Evolutionary conservation across 176 grass and related monocot species (phyloP).

Genomic region (Bromus sterilis): DNA sequence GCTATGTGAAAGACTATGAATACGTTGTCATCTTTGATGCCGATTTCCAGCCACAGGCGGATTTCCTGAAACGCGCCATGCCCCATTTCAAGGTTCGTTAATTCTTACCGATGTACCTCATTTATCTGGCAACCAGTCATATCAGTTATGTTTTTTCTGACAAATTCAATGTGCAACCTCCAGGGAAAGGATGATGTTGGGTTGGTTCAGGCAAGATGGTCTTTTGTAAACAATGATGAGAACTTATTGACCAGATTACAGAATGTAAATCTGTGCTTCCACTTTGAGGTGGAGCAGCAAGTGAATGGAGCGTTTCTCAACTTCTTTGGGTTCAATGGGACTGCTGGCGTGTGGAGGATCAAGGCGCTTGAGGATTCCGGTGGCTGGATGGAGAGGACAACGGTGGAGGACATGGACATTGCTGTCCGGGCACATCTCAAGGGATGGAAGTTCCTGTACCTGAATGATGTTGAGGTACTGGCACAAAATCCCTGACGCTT

Average conservation of each 20-base stretch:
- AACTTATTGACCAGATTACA: constrained; percentile 81
- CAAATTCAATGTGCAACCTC: neutral
- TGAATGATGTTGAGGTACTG: constrained; percentile 87
- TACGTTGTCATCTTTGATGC: constrained; percentile 91
- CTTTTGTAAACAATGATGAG: constrained; percentile 86
- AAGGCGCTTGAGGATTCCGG: constrained; percentile 84
- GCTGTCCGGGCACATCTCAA: constrained; percentile 84
- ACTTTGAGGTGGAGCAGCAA: constrained; percentile 98
- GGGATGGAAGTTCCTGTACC: constrained; percentile 87
- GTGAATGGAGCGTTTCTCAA: constrained; percentile 80
- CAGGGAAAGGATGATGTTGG: constrained; percentile 80
- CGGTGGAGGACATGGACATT: constrained; percentile 93
- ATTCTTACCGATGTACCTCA: neutral
- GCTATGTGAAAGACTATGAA: constrained; percentile 81
- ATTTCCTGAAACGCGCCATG: constrained; percentile 73
- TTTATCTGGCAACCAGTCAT: neutral
- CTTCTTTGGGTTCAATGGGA: constrained; percentile 96
- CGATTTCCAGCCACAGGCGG: constrained; percentile 63
- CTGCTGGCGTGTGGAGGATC: constrained; percentile 82
- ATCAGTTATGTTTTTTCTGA: constrained; percentile 9
- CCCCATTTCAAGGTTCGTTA: constrained; percentile 88
- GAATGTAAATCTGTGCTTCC: constrained; percentile 87
- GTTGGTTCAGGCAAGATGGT: constrained; percentile 88
- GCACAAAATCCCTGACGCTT: neutral
- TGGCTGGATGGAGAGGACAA: constrained; percentile 92